Evolutionary conservation across 2,329 filamentous ascomycete genomes (phyloP).

Genomic region (Alternaria panax): DNA sequence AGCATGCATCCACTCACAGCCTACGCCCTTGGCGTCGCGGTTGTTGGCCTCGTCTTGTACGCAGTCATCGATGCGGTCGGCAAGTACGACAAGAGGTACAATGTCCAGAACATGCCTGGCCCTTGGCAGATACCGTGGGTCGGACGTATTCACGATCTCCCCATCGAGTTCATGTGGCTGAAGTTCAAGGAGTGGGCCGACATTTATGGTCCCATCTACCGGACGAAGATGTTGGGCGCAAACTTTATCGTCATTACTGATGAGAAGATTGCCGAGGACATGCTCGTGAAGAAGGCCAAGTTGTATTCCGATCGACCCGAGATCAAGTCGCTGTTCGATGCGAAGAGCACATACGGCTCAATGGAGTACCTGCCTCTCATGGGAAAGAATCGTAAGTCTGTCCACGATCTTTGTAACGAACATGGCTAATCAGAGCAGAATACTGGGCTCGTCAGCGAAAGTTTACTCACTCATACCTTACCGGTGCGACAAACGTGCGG

Average conservation of each 20-base stretch:
- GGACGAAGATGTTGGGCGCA: slow-evolving; percentile 50
- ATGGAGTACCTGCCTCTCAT: slow-evolving; percentile 65
- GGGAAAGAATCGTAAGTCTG: slow-evolving; percentile 62
- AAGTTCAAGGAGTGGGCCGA: slow-evolving; percentile 57
- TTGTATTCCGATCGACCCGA: slow-evolving; percentile 61
- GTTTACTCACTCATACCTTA: slow-evolving; percentile 62
- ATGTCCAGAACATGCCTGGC: slow-evolving; percentile 50
- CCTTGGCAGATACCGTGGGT: slow-evolving; percentile 50
- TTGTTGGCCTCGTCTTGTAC: slow-evolving; percentile 49
- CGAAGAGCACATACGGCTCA: slow-evolving; percentile 62
- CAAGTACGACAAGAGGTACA: slow-evolving; percentile 49
- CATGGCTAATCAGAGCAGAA: slow-evolving; percentile 42
- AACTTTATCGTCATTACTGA: slow-evolving; percentile 60
- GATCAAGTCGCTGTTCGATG: slow-evolving; percentile 61
- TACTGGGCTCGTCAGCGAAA: slow-evolving; percentile 64
- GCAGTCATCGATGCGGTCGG: slow-evolving; percentile 44
- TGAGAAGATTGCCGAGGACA: slow-evolving; percentile 61
- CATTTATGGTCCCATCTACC: slow-evolving; percentile 46
- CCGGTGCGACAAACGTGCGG: slow-evolving; percentile 53
- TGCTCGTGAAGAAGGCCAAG: slow-evolving; percentile 61
- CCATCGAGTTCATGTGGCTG: slow-evolving; percentile 56
- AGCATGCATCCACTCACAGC: slow-evolving; percentile 53
- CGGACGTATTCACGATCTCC: slow-evolving; percentile 47
- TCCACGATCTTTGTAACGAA: neutral
- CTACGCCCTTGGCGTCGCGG: slow-evolving; percentile 46